Conservation (phyloP, 164 flowering plant genomes). For the Echeveria elegans region DNA sequence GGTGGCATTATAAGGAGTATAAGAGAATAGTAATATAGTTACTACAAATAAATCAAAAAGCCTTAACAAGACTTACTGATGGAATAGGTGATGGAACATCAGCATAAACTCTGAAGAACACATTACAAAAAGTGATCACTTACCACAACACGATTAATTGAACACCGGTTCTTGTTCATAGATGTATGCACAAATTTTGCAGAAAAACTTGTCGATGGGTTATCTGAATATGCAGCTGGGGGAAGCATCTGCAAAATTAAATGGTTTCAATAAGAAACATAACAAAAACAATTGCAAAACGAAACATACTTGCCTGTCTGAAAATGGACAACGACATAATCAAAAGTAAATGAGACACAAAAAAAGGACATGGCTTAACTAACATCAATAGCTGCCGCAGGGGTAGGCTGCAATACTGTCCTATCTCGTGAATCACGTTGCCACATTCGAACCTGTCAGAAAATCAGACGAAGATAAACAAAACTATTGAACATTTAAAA, state of each 20-base stretch:
- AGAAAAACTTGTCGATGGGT: constrained; percentile 92
- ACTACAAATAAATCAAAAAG: not conserved
- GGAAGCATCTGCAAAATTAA: constrained; percentile 80
- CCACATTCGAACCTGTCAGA: constrained; percentile 73
- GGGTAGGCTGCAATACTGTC: constrained; percentile 81
- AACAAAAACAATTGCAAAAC: not conserved
- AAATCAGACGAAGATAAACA: not conserved
- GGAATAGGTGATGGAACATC: not conserved
- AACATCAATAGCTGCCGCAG: constrained; percentile 97
- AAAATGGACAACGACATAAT: not conserved
- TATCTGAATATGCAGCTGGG: constrained; percentile 75
- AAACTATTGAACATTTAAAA: not conserved
- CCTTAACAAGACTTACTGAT: not conserved
- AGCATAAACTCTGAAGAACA: not conserved
- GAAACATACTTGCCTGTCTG: no score
- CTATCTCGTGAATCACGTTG: constrained; percentile 87
- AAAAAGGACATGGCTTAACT: not conserved
- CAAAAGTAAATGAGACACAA: no score
- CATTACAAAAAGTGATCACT: constrained; percentile 16
- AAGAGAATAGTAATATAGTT: not conserved
- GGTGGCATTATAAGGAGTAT: not conserved
- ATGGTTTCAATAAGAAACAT: no score
- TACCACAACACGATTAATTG: constrained; percentile 92
- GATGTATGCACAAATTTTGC: constrained; percentile 98
- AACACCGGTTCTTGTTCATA: constrained; percentile 83